Evolutionary conservation across 2,329 filamentous ascomycete genomes (phyloP).

Genomic region (Epichloe sylvatica): DNA sequence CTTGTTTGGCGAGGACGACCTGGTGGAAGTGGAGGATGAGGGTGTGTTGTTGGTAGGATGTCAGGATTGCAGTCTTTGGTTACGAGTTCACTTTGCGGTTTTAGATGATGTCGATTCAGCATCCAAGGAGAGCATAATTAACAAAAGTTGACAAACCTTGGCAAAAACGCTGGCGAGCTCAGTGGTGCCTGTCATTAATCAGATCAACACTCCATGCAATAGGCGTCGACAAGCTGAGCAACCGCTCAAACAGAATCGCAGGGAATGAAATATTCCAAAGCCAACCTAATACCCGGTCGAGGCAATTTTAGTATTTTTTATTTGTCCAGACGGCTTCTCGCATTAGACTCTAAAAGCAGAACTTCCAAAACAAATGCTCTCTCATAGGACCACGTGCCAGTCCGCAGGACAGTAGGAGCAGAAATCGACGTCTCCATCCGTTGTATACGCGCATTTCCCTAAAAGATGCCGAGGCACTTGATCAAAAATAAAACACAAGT

Average conservation of each 20-base stretch:
- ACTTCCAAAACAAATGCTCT: constrained; percentile 33
- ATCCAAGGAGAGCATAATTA: constrained; percentile 7
- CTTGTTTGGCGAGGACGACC: constrained; percentile 41
- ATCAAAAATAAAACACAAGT: constrained; percentile 42
- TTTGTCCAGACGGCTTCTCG: constrained; percentile 40
- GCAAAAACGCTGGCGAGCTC: background rate
- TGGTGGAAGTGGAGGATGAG: constrained; percentile 43
- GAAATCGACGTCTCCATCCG: constrained; percentile 22
- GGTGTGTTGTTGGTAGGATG: constrained; percentile 52
- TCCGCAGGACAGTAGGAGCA: constrained; percentile 24
- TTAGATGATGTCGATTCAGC: constrained; percentile 22
- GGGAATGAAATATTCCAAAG: background rate
- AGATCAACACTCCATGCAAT: background rate
- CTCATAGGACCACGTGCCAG: constrained; percentile 26
- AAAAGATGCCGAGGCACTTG: constrained; percentile 34
- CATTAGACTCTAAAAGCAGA: constrained; percentile 43
- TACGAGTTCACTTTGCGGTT: constrained; percentile 49
- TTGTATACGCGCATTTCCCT: constrained; percentile 29
- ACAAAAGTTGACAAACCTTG: constrained; percentile 11
- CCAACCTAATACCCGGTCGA: constrained; percentile 11
- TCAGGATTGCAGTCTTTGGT: constrained; percentile 52
- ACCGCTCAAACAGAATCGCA: background rate
- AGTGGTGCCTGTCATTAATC: background rate
- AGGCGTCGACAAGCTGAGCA: background rate
- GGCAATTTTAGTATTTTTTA: constrained; percentile 37